Conservation (phyloP, 2,329 filamentous ascomycete genomes). For the Neofusicoccum laricinum region DNA sequence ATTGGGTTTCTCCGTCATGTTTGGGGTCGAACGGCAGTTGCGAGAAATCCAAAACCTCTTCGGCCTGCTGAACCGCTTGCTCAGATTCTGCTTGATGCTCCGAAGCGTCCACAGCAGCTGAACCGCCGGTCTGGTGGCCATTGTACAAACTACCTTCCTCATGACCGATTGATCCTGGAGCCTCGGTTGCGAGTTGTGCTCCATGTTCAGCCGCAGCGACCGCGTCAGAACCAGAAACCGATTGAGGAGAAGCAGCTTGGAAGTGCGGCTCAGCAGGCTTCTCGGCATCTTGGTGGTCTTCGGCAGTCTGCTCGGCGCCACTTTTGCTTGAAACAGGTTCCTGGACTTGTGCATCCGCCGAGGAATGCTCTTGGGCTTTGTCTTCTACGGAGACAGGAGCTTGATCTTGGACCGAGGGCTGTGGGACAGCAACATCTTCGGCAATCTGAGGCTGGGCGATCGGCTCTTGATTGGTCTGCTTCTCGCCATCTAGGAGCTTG, state of each 20-base stretch:
- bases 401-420: background rate
- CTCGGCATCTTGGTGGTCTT: background rate
- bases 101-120: background rate
- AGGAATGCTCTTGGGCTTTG: background rate
- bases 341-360: background rate
- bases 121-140: background rate
- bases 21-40: constrained; percentile 1
- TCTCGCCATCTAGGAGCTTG: background rate
- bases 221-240: background rate
- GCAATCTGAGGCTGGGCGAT: background rate
- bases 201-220: background rate
- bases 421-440: background rate
- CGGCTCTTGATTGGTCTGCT: background rate
- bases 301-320: background rate
- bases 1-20: background rate
- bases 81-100: background rate
- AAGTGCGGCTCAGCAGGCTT: background rate
- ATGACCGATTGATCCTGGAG: background rate
- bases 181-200: background rate
- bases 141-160: background rate
- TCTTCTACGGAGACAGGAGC: background rate
- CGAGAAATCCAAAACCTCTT: background rate
- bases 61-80: background rate
- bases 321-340: background rate
- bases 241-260: background rate